Conservation (phyloP, 2,329 filamentous ascomycete genomes). For the Bipolaris gigantea region DNA sequence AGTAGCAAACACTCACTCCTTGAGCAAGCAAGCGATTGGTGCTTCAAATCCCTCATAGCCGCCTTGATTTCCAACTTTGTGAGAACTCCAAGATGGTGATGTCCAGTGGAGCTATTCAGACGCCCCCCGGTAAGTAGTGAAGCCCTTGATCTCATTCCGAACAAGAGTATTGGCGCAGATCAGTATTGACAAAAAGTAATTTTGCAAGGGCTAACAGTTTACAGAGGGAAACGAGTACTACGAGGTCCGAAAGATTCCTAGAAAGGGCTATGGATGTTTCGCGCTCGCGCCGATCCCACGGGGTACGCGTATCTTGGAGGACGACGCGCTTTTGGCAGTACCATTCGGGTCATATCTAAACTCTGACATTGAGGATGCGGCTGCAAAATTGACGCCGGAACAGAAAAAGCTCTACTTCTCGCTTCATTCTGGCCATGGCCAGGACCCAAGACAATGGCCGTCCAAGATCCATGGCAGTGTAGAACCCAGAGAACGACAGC, state of each 20-base stretch:
- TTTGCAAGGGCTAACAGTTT: not conserved
- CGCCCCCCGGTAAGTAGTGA: constrained; percentile 3
- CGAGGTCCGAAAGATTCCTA: constrained; percentile 35
- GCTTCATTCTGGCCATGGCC: constrained; percentile 33
- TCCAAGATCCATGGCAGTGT: constrained; percentile 29
- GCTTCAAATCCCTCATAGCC: not conserved
- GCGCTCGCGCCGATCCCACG: constrained; percentile 40
- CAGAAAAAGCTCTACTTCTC: constrained; percentile 31
- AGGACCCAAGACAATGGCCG: constrained; percentile 35
- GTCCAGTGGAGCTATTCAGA: not conserved
- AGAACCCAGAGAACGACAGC: constrained; percentile 17
- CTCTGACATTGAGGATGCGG: constrained; percentile 36
- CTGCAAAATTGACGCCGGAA: constrained; percentile 20
- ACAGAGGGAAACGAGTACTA: constrained; percentile 29
- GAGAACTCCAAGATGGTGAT: not conserved
- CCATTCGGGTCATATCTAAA: constrained; percentile 36
- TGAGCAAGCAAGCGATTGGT: not conserved
- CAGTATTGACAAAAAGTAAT: not conserved
- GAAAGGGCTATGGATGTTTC: constrained; percentile 50
- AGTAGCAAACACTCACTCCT: not conserved
- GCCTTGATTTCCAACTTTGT: not conserved
- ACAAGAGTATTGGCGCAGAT: not conserved
- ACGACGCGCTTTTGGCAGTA: constrained; percentile 44
- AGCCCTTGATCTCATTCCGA: not conserved
- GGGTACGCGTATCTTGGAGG: constrained; percentile 47